phyloP scores from a whole-genome alignment of 169 alveolate genomes.

The Plasmodium adleri region DNA sequence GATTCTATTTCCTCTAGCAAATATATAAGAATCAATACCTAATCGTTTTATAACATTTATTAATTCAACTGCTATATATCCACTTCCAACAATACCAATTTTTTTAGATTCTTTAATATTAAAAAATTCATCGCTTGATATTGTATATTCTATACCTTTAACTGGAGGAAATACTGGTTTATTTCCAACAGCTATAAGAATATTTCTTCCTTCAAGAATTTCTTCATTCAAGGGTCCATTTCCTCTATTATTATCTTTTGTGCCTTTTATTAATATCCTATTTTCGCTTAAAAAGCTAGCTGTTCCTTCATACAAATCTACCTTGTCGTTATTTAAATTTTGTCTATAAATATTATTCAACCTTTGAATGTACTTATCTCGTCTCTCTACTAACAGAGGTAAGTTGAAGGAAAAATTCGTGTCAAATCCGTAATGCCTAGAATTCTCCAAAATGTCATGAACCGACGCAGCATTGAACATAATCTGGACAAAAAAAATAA shows the following conservation, averaged over 20 bases:
- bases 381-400: conserved; percentile 69
- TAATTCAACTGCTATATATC: conserved; percentile 95
- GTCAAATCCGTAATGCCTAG: conserved; percentile 84
- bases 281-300: conserved; percentile 42
- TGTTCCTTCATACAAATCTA: conserved; percentile 79
- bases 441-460: conserved; percentile 84
- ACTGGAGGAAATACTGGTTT: conserved; percentile 85
- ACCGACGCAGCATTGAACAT: conserved; percentile 89
- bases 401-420: conserved; percentile 57
- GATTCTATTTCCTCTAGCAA: conserved; percentile 83
- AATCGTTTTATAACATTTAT: conserved; percentile 92
- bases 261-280: conserved; percentile 39
- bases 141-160: conserved; percentile 87
- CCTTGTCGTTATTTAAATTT: conserved; percentile 82
- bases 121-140: conserved; percentile 94
- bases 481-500: conserved; percentile 74
- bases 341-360: conserved; percentile 87
- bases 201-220: conserved; percentile 82
- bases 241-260: background rate
- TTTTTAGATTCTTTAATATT: conserved; percentile 91
- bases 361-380: conserved; percentile 88
- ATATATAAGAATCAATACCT: conserved; percentile 91
- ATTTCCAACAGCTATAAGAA: conserved; percentile 91
- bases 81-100: conserved; percentile 95
- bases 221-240: conserved; percentile 27